A percentile compares a stretch with the other conserved stretches of the same genome.
These are phyloP conservation scores for Onygenales sp. DNA, from an alignment of 2,329 filamentous ascomycete genomes.

Conservation along the genomic window DNA sequence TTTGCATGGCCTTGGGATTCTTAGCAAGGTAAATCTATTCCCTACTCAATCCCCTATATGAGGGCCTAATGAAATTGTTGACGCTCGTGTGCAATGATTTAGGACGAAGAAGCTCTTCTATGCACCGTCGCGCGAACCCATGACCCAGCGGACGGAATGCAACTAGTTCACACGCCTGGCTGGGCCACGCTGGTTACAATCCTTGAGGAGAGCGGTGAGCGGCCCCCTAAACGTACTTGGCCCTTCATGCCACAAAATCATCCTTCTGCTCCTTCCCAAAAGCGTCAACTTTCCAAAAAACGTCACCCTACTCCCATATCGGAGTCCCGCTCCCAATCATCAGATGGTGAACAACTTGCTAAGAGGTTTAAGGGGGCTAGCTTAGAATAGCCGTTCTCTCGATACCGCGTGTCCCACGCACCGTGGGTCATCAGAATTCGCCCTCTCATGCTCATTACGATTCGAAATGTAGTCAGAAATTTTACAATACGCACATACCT, in stretches of 20 bases:
- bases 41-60: too few species aligned
- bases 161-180: slow-evolving; percentile 76
- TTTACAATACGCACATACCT: background rate
- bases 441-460: background rate
- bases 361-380: slow-evolving; percentile 57
- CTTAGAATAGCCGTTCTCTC: slow-evolving; percentile 30
- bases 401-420: background rate
- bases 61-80: background rate
- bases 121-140: slow-evolving; percentile 76
- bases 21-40: slow-evolving; percentile 62
- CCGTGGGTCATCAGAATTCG: too few species aligned
- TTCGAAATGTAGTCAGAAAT: background rate
- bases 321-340: slow-evolving; percentile 21
- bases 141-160: slow-evolving; percentile 69
- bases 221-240: slow-evolving; percentile 64
- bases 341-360: slow-evolving; percentile 52
- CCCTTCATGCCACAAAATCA: slow-evolving; percentile 30
- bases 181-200: slow-evolving; percentile 93
- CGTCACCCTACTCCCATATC: slow-evolving; percentile 14
- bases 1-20: slow-evolving; percentile 66
- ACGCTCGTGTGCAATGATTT: slow-evolving; percentile 7
- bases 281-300: slow-evolving; percentile 6
- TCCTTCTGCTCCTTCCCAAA: slow-evolving; percentile 14
- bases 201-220: slow-evolving; percentile 94
- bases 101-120: slow-evolving; percentile 85